Evolutionary conservation across 2,329 filamentous ascomycete species (phyloP).

Genomic region (Colletotrichum kahawae): DNA sequence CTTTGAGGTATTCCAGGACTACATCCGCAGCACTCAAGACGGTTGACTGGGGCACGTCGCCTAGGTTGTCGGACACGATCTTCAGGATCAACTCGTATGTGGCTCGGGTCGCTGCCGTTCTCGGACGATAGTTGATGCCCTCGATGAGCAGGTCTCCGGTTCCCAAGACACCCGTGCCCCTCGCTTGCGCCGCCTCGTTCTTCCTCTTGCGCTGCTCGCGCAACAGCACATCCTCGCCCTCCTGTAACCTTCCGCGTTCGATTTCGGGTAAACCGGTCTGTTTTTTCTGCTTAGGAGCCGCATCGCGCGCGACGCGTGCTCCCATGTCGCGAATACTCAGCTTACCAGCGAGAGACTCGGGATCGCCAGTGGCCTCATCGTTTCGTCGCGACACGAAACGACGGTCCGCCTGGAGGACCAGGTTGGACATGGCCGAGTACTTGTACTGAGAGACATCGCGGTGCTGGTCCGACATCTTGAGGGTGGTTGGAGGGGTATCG

Average conservation of each 20-base stretch:
- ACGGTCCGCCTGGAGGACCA: slow-evolving; percentile 99
- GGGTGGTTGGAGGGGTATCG: slow-evolving; percentile 25
- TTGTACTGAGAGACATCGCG: slow-evolving; percentile 96
- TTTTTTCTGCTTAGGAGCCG: slow-evolving; percentile 83
- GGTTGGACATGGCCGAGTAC: slow-evolving; percentile 99
- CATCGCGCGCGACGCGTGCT: slow-evolving; percentile 77
- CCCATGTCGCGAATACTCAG: slow-evolving; percentile 97
- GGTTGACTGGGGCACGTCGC: slow-evolving; percentile 90
- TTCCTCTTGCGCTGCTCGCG: slow-evolving; percentile 89
- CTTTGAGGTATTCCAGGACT: slow-evolving; percentile 88
- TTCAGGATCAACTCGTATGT: slow-evolving; percentile 95
- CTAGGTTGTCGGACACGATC: slow-evolving; percentile 84
- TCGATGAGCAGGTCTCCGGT: slow-evolving; percentile 88
- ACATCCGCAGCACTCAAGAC: slow-evolving; percentile 94
- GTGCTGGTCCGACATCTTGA: slow-evolving; percentile 74
- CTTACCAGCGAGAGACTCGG: slow-evolving; percentile 93
- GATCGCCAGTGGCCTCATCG: slow-evolving; percentile 95
- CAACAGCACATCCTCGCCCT: slow-evolving; percentile 83
- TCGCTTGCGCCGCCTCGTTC: slow-evolving; percentile 69
- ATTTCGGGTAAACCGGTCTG: slow-evolving; percentile 70
- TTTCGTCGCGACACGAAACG: slow-evolving; percentile 91
- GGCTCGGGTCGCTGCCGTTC: slow-evolving; percentile 87
- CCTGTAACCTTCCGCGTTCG: slow-evolving; percentile 75
- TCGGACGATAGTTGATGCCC: slow-evolving; percentile 88
- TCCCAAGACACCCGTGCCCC: slow-evolving; percentile 79